These are phyloP conservation scores for Mangifera indica DNA, from an alignment of 345 rosid genomes.

Conservation along the genomic window DNA sequence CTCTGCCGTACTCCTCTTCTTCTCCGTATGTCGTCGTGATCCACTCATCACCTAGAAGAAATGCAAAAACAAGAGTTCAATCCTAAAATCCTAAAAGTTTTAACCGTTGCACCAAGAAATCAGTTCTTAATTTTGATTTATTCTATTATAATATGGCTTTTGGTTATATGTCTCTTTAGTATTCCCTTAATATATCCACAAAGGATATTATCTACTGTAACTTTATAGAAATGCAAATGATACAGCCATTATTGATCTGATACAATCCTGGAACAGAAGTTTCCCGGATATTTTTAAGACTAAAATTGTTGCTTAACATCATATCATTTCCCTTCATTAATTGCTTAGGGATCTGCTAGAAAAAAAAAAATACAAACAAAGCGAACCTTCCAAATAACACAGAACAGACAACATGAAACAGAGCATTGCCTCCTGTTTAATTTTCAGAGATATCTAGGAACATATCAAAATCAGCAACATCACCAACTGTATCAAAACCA, in stretches of 20 bases:
- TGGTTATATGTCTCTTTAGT: not conserved
- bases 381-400: not conserved
- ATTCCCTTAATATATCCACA: no score
- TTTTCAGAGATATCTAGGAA: not conserved
- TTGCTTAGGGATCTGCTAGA: not conserved
- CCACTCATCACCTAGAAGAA: slow-evolving; percentile 39
- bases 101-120: slow-evolving; percentile 2
- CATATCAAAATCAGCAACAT: not conserved
- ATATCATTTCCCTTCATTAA: no score
- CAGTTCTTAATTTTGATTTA: not conserved
- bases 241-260: not conserved
- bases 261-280: not conserved
- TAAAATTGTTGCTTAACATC: not conserved
- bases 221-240: not conserved
- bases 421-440: not conserved
- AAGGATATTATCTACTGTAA: not conserved
- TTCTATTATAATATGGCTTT: not conserved
- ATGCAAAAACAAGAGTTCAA: not conserved
- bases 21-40: slow-evolving; percentile 49
- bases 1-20: slow-evolving; percentile 73
- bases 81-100: not conserved
- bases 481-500: not conserved
- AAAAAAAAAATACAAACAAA: not conserved
- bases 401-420: not conserved
- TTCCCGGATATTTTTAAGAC: not conserved